phyloP scores from a whole-genome alignment of 2,329 filamentous ascomycete genomes.

The Diatrype stigma region DNA sequence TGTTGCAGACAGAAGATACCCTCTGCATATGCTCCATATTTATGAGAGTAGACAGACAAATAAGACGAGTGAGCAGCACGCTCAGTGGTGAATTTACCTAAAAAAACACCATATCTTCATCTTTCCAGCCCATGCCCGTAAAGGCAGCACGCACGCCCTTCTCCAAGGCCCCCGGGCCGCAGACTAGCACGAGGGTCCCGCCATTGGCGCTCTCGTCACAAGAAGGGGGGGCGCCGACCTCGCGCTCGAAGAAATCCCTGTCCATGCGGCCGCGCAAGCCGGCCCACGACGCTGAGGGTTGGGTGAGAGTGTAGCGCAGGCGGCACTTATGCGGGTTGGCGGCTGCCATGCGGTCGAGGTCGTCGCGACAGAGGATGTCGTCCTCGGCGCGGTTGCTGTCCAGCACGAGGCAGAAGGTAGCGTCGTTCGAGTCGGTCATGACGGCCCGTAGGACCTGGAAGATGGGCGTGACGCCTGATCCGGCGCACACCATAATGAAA shows the following conservation, averaged over 20 bases:
- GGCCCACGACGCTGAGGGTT: slow-evolving; percentile 60
- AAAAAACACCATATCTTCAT: slow-evolving; percentile 73
- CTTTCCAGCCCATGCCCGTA: slow-evolving; percentile 61
- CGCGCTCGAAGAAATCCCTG: slow-evolving; percentile 55
- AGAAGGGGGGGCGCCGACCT: slow-evolving; percentile 39
- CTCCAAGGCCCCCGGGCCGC: slow-evolving; percentile 74
- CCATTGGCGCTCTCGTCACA: slow-evolving; percentile 26
- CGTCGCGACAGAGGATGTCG: slow-evolving; percentile 75
- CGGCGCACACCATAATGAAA: slow-evolving; percentile 84
- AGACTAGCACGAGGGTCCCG: slow-evolving; percentile 67
- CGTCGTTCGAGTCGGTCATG: slow-evolving; percentile 58
- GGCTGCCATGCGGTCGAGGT: slow-evolving; percentile 62
- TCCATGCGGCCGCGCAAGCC: slow-evolving; percentile 67
- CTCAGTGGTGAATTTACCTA: slow-evolving; percentile 37
- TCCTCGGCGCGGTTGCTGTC: slow-evolving; percentile 73
- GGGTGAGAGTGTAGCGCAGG: slow-evolving; percentile 66
- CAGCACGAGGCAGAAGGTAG: slow-evolving; percentile 67
- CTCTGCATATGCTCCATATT: slow-evolving; percentile 1
- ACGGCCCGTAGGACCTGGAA: slow-evolving; percentile 78
- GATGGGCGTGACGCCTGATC: slow-evolving; percentile 89
- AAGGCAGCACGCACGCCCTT: slow-evolving; percentile 50
- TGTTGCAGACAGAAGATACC: not conserved
- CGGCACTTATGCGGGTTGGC: slow-evolving; percentile 54
- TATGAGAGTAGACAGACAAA: too few relatives aligned
- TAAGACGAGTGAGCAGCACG: too few relatives aligned